Evolutionary conservation across 1,284 basidiomycete genomes (phyloP).

Genomic region (Sanghuangporus baumii): DNA sequence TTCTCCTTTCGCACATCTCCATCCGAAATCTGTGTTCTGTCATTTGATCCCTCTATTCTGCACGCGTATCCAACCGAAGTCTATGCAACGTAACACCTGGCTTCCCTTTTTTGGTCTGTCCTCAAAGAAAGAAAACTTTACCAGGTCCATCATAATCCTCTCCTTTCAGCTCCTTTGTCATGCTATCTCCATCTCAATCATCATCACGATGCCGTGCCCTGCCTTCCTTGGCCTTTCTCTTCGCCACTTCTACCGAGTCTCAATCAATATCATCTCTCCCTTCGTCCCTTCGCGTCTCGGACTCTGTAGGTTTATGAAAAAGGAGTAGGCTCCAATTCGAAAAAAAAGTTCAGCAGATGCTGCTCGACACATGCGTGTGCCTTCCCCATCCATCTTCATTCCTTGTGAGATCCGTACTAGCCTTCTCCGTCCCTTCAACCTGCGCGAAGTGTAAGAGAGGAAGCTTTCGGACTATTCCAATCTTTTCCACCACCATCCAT

Average conservation of each 20-base stretch:
- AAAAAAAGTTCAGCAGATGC: not conserved
- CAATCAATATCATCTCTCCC: not conserved
- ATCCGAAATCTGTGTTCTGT: not conserved
- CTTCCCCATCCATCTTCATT: conserved; percentile 4
- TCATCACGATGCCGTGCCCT: not conserved
- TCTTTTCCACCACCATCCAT: not conserved
- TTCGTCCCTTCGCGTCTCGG: conserved; percentile 1
- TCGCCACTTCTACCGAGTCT: conserved; percentile 1
- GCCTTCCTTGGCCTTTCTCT: conserved; percentile 1
- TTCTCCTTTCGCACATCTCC: conserved; percentile 1
- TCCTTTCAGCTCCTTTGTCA: not conserved
- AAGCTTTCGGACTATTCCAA: not conserved
- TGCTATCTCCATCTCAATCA: conserved; percentile 1
- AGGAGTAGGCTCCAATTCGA: not conserved
- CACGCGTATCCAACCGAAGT: not conserved
- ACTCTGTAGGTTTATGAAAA: not conserved
- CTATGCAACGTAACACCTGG: not conserved
- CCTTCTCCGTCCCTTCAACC: not conserved
- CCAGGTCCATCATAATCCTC: not conserved
- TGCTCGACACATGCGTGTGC: not conserved
- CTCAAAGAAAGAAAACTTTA: not conserved
- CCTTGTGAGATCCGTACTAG: not conserved
- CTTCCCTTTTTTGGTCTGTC: not conserved
- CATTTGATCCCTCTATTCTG: not conserved
- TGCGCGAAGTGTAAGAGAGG: not conserved